Evolutionary conservation across 495 filamentous ascomycete species (phyloP), one percentile per base, ranked within the genome.

Genomic region (Xylaria castorea): DNA sequence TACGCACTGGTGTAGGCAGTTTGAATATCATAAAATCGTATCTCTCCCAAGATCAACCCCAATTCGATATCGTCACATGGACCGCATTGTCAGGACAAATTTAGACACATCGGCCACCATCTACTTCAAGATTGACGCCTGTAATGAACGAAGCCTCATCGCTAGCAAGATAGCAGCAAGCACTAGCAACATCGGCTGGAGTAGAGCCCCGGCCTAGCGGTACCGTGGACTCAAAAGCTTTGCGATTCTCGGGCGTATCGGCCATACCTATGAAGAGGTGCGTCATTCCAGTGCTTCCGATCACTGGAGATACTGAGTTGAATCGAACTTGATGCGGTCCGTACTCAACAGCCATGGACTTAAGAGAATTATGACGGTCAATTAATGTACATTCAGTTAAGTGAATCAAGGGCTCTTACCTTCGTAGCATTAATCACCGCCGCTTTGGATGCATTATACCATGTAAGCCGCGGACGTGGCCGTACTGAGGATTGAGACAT

Each of bases 391-490:
- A 12, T 30, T 20, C 5, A 44, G 6, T 20, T 48, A 12, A 50
- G 8, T 20, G 1, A 12, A 16, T 4, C 25, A 1, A 18, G 22
- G 3, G 18, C 30, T 20, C 68, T 51, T 78, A 79, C 77, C 73
- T 79, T 81, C 2, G 80, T 80, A 36, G 89, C 90, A 76, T 91
- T 92, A 46, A 86, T 85, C 5, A 91, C 88, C 32, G 91, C 90
- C 3, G 87, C 89, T 78, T 92, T 92, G 44, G 87, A 88, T 3
- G 89, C 87, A 75, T 92, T 92, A 75, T 92, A 92, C 89, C 89
- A 92, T 14, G 91, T 89, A 68, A 92, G 80, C 3, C 89, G 88
- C 6, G 90, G 89, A n/a, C 90, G 83, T 3, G 90, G 90, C 66
- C 90, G 83, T 30, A 84, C 86, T 11, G 32, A 25, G 25, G 7